Percentiles rank a stretch among this genome's conserved stretches.
Conservation (phyloP, 306 rosid species). For the Lablab purpureus region DNA sequence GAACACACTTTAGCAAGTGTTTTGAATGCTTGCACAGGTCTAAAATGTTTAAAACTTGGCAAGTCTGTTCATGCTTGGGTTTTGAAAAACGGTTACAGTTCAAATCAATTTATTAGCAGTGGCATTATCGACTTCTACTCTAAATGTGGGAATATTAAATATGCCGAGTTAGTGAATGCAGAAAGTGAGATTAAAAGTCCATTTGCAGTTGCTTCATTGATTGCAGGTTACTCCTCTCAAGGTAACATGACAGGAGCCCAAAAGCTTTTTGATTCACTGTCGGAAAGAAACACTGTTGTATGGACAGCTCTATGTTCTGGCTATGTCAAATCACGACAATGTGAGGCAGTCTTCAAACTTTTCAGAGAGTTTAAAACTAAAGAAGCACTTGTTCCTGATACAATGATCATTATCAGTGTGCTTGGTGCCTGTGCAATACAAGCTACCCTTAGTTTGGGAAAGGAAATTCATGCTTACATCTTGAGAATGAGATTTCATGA, state of each 20-base stretch:
- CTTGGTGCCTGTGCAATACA: conserved; percentile 76
- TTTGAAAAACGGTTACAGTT: conserved; percentile 54
- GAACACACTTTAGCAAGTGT: conserved; percentile 76
- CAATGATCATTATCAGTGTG: conserved; percentile 56
- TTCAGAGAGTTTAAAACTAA: conserved; percentile 54
- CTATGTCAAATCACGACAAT: conserved; percentile 68
- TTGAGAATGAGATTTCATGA: conserved; percentile 57
- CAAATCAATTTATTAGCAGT: conserved; percentile 71
- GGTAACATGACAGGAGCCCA: conserved; percentile 73
- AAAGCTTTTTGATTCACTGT: conserved; percentile 66
- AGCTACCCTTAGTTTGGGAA: conserved; percentile 74
- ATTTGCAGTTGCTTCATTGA: conserved; percentile 66
- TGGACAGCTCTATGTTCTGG: conserved; percentile 84
- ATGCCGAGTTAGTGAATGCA: conserved; percentile 64
- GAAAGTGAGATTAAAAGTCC: conserved; percentile 47
- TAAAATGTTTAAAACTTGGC: conserved; percentile 61
- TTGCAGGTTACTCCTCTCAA: conserved; percentile 68
- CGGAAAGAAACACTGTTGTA: conserved; percentile 59
- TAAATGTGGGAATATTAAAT: conserved; percentile 68
- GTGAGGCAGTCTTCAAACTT: conserved; percentile 67
- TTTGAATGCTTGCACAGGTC: conserved; percentile 72
- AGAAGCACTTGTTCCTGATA: conserved; percentile 58
- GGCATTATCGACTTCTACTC: conserved; percentile 78
- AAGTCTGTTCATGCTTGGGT: conserved; percentile 73
- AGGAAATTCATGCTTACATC: conserved; percentile 73